These are phyloP conservation scores for Globomyces sp. DNA, from an alignment of 371 early-diverging fungal species.

Conservation along the genomic window DNA sequence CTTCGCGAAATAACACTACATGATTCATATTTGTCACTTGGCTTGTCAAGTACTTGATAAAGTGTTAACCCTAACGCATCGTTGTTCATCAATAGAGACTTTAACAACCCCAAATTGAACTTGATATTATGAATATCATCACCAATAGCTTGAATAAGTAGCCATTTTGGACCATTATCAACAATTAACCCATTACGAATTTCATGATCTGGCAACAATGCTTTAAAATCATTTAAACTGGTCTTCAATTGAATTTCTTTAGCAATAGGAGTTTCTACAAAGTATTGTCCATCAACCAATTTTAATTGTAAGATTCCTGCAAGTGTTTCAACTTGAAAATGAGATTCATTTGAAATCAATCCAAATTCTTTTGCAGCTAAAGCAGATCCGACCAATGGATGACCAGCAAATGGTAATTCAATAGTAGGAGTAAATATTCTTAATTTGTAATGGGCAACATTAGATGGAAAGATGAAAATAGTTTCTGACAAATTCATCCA, in stretches of 20 bases:
- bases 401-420: conserved; percentile 31
- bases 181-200: conserved; percentile 3
- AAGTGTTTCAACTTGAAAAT: conserved; percentile 15
- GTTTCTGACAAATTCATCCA: conserved; percentile 27
- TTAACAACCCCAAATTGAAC: not conserved
- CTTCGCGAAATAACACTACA: conserved; percentile 1
- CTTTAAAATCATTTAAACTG: too few species aligned
- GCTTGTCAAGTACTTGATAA: too few species aligned
- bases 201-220: not conserved
- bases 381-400: conserved; percentile 24
- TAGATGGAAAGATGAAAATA: conserved; percentile 16
- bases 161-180: conserved; percentile 18
- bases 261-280: conserved; percentile 4
- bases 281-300: conserved; percentile 1
- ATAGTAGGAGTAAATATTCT: conserved; percentile 27
- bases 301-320: conserved; percentile 26
- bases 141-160: conserved; percentile 16
- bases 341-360: not conserved
- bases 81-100: conserved; percentile 8
- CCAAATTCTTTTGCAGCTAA: conserved; percentile 12
- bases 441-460: not conserved
- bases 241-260: not conserved
- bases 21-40: too few species aligned
- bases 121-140: conserved; percentile 10
- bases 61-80: conserved; percentile 17